Evolutionary conservation across 2,329 filamentous ascomycete species (phyloP).

Genomic region (Pseudogymnoascus sp.): DNA sequence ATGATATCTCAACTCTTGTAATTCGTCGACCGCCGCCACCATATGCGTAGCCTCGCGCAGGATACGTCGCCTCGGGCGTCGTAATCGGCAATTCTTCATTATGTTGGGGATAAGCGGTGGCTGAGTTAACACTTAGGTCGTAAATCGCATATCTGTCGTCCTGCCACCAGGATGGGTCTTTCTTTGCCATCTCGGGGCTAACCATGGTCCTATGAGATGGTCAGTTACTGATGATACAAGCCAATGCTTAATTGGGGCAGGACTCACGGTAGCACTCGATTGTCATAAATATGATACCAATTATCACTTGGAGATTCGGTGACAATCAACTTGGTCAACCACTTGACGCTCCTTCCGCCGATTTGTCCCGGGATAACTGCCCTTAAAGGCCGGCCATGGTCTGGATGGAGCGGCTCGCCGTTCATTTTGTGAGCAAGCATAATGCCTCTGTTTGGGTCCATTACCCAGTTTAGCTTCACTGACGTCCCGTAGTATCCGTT

Average conservation of each 20-base stretch:
- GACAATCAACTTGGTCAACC: conserved; percentile 75
- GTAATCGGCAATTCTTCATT: conserved; percentile 56
- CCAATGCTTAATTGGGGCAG: too few relatives aligned
- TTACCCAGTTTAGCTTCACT: conserved; percentile 79
- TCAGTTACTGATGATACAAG: background rate
- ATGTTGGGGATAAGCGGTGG: conserved; percentile 71
- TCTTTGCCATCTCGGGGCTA: conserved; percentile 69
- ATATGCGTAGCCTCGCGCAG: conserved; percentile 75
- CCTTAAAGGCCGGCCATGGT: conserved; percentile 79
- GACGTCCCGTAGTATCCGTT: conserved; percentile 88
- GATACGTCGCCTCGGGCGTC: conserved; percentile 48
- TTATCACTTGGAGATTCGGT: conserved; percentile 77
- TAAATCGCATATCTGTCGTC: conserved; percentile 92
- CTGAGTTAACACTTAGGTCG: conserved; percentile 82
- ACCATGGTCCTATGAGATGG: conserved; percentile 55
- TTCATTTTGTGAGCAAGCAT: conserved; percentile 91
- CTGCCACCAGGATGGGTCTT: conserved; percentile 70
- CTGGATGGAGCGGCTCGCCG: conserved; percentile 68
- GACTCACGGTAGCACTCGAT: conserved; percentile 64
- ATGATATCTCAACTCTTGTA: conserved; percentile 72
- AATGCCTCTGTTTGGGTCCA: conserved; percentile 75
- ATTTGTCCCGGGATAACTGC: conserved; percentile 86
- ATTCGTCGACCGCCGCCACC: conserved; percentile 78
- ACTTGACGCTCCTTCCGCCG: conserved; percentile 87
- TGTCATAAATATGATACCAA: conserved; percentile 95